These are phyloP conservation scores for Hirschioporus abietinus DNA, from an alignment of 768 basidiomycete species.

Conservation along the genomic window DNA sequence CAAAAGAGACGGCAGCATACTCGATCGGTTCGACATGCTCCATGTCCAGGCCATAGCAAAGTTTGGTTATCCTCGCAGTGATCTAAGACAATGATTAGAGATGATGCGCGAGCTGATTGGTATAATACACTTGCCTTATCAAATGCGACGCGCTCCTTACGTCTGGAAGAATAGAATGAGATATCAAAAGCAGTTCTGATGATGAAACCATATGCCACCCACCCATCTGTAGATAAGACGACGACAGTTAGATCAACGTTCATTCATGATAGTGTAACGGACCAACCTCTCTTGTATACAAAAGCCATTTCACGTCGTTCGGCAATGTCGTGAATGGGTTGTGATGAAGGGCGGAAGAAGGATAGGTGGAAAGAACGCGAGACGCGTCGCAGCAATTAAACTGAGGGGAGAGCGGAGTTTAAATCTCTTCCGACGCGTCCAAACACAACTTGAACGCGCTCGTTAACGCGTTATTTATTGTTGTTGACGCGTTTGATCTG, in stretches of 20 bases:
- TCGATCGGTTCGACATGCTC: conserved; percentile 93
- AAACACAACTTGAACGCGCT: background rate
- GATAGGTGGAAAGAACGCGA: background rate
- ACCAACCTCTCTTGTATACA: conserved; percentile 56
- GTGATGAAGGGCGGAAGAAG: background rate
- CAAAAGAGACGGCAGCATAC: conserved; percentile 35
- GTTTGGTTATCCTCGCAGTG: conserved; percentile 79
- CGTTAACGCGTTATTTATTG: background rate
- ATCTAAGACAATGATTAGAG: conserved; percentile 42
- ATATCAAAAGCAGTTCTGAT: conserved; percentile 10
- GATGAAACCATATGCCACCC: conserved; percentile 25
- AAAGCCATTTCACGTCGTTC: conserved; percentile 34
- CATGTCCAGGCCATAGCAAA: conserved; percentile 93
- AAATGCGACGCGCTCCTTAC: conserved; percentile 90
- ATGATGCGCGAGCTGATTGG: background rate
- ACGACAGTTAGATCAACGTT: conserved; percentile 3
- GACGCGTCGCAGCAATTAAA: background rate
- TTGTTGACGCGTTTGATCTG: background rate
- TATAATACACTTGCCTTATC: conserved; percentile 61
- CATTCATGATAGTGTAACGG: conserved; percentile 8
- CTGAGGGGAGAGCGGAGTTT: background rate
- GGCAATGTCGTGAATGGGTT: background rate
- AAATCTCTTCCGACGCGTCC: background rate
- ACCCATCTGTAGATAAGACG: conserved; percentile 41
- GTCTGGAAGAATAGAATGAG: conserved; percentile 34